Evolutionary conservation across 176 grass and related monocot genomes (phyloP).

Genomic region (Carex cristatella): DNA sequence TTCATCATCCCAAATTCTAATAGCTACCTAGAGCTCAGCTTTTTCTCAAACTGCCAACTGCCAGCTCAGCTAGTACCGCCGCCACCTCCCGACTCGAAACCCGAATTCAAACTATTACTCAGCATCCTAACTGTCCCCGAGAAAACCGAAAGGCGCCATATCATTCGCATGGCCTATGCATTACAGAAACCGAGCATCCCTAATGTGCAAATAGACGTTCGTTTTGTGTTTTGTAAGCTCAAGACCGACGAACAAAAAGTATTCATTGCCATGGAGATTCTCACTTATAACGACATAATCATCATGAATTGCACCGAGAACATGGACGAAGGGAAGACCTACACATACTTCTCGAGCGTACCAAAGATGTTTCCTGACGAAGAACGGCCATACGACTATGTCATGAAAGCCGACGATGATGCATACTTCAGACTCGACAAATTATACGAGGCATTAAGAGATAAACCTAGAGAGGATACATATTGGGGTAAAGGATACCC

Average conservation of each 20-base stretch:
- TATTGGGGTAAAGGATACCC: slow-evolving; percentile 59
- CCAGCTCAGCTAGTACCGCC: not conserved
- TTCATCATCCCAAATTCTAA: slow-evolving; percentile 5
- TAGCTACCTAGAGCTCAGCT: not conserved
- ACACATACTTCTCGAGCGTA: slow-evolving; percentile 46
- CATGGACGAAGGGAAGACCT: slow-evolving; percentile 65
- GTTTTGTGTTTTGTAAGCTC: slow-evolving; percentile 57
- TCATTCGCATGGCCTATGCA: slow-evolving; percentile 60
- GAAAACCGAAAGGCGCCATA: slow-evolving; percentile 46
- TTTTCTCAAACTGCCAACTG: not conserved
- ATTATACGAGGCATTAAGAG: slow-evolving; percentile 37
- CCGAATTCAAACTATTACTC: slow-evolving; percentile 56
- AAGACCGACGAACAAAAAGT: slow-evolving; percentile 56
- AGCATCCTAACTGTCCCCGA: slow-evolving; percentile 53
- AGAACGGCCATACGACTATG: slow-evolving; percentile 66
- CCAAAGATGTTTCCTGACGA: slow-evolving; percentile 10
- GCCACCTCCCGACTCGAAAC: slow-evolving; percentile 15
- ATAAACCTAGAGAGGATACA: slow-evolving; percentile 52
- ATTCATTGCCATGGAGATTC: slow-evolving; percentile 56
- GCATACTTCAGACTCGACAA: slow-evolving; percentile 45
- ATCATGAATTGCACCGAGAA: slow-evolving; percentile 69
- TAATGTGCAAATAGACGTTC: slow-evolving; percentile 44
- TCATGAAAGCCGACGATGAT: slow-evolving; percentile 87
- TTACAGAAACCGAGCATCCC: slow-evolving; percentile 13
- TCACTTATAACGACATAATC: slow-evolving; percentile 48